These are phyloP conservation scores for Colletotrichum sp. DNA, from an alignment of 2,329 filamentous ascomycete species.

Conservation along the genomic window DNA sequence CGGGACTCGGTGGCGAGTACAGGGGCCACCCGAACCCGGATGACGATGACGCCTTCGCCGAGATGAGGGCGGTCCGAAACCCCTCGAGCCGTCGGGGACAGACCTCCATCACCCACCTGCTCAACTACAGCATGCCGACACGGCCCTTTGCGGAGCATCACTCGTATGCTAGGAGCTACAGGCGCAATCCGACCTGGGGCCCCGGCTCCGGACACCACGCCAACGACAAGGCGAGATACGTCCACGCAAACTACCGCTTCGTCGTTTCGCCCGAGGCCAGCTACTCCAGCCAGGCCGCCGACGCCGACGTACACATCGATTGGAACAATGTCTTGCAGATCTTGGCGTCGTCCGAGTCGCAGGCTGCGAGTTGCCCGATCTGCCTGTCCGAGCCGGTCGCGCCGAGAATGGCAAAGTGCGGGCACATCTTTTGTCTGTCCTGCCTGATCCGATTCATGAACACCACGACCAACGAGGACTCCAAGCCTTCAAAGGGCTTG, in stretches of 20 bases:
- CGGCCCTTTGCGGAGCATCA: slow-evolving; percentile 67
- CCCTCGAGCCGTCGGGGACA: slow-evolving; percentile 81
- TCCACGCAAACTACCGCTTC: slow-evolving; percentile 98
- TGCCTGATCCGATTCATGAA: slow-evolving; percentile 97
- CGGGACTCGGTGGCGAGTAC: slow-evolving; percentile 47
- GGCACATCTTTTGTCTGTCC: slow-evolving; percentile 94
- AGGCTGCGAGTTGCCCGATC: slow-evolving; percentile 89
- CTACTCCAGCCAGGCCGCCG: slow-evolving; percentile 80
- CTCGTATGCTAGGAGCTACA: slow-evolving; percentile 59
- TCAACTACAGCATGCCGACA: slow-evolving; percentile 86
- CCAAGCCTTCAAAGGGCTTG: slow-evolving; percentile 69
- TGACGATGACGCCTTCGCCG: slow-evolving; percentile 87
- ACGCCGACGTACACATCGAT: slow-evolving; percentile 88
- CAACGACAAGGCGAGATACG: slow-evolving; percentile 85
- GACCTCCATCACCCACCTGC: slow-evolving; percentile 94
- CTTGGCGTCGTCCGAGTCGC: slow-evolving; percentile 87
- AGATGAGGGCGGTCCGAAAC: slow-evolving; percentile 68
- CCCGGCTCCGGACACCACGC: slow-evolving; percentile 89
- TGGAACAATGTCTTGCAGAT: slow-evolving; percentile 93
- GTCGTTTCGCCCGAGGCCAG: slow-evolving; percentile 83
- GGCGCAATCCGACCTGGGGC: slow-evolving; percentile 81
- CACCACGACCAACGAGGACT: slow-evolving; percentile 75
- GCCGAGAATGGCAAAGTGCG: slow-evolving; percentile 95
- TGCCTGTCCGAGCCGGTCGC: slow-evolving; percentile 92
- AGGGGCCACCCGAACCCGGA: slow-evolving; percentile 49